Conservation (phyloP, 495 filamentous ascomycete genomes). For the Aspergillus saccharolyticus region DNA sequence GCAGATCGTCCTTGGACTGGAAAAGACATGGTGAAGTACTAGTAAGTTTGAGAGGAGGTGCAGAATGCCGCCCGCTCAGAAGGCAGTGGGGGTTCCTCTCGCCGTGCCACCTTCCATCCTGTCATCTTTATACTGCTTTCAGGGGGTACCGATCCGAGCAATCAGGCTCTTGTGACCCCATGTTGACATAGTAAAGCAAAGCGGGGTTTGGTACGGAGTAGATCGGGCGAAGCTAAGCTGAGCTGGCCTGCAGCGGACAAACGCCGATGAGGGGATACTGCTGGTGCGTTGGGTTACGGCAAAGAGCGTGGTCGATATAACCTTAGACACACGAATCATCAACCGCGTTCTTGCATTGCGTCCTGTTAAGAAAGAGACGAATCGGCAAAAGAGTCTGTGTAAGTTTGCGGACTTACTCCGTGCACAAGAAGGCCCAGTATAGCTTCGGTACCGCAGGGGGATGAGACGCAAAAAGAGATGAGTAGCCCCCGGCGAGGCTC, state of each 20-base stretch:
- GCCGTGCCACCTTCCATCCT: no score
- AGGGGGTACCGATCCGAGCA: not conserved
- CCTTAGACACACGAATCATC: not conserved
- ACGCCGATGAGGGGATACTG: not conserved
- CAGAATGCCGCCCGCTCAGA: no score
- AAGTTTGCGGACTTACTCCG: no score
- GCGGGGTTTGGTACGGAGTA: no score
- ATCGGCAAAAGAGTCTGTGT: no score
- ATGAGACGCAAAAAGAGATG: not conserved
- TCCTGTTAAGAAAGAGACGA: no score
- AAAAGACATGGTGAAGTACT: slow-evolving; percentile 37
- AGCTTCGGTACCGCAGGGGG: no score
- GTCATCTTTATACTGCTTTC: not conserved
- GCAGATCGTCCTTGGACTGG: slow-evolving; percentile 57
- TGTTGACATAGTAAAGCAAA: not conserved
- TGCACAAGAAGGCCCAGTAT: no score
- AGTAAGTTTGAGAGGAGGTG: not conserved
- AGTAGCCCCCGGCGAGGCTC: not conserved
- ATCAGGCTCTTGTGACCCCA: not conserved
- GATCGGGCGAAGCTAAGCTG: not conserved
- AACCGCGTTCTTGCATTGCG: no score
- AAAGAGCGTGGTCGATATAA: not conserved
- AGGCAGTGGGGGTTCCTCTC: not conserved
- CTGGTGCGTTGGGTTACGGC: not conserved
- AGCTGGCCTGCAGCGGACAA: not conserved